Conservation (phyloP, 108 stramenopile species). For the Fistulifera solaris region DNA sequence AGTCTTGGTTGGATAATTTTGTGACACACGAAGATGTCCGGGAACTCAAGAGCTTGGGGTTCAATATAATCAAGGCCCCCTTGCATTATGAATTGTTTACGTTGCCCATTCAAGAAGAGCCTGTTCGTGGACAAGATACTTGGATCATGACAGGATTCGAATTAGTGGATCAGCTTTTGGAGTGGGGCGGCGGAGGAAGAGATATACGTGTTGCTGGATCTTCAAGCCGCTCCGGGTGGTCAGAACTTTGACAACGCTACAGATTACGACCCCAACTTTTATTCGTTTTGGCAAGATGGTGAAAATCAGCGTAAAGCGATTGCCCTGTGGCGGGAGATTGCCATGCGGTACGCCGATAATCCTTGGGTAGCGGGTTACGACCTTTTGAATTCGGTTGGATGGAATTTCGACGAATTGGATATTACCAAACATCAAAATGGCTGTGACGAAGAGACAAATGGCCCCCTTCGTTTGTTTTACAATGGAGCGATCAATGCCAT, state of each 20-base stretch:
- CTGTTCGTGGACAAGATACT: neutral
- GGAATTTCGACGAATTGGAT: neutral
- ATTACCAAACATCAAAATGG: neutral
- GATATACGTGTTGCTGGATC: neutral
- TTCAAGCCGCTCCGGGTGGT: constrained; percentile 3
- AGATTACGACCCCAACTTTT: neutral
- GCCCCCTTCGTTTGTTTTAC: neutral
- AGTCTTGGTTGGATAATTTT: neutral
- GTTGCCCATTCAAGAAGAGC: constrained; percentile 1
- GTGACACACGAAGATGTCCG: constrained; percentile 1
- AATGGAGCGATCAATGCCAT: neutral
- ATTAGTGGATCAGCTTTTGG: neutral
- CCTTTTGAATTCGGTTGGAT: neutral
- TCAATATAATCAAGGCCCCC: neutral
- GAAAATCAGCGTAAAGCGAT: neutral
- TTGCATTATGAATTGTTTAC: constrained; percentile 3
- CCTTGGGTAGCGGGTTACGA: neutral
- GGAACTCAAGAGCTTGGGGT: neutral
- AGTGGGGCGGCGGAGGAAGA: neutral
- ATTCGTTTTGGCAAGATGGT: neutral
- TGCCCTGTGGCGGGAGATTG: neutral
- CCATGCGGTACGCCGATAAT: neutral
- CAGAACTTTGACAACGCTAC: neutral
- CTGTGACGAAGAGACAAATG: neutral
- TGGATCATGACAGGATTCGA: constrained; percentile 1